Evolutionary conservation across 1,284 basidiomycete genomes (phyloP).

Genomic region (Phylloboletellus chloephorus): DNA sequence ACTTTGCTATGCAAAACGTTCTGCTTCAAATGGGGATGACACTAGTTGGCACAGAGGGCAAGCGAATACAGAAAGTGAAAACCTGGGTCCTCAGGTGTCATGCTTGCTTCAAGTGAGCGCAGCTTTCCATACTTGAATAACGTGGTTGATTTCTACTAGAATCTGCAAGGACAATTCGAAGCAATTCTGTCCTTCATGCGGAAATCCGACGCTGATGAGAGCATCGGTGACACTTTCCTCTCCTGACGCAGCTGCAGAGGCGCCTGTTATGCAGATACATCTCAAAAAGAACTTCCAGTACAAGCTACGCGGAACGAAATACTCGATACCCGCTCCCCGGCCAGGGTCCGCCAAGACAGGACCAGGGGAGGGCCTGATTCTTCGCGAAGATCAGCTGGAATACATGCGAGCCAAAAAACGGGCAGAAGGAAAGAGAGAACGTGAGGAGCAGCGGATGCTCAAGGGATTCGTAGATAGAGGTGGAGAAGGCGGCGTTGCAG

Average conservation of each 20-base stretch:
- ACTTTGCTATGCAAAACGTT: conserved; percentile 99
- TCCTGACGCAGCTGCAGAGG: conserved; percentile 50
- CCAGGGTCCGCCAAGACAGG: conserved; percentile 84
- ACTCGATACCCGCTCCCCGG: conserved; percentile 90
- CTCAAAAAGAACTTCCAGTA: conserved; percentile 95
- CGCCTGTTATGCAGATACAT: conserved; percentile 76
- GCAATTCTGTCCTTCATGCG: conserved; percentile 97
- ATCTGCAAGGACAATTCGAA: conserved; percentile 94
- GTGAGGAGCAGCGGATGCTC: conserved; percentile 74
- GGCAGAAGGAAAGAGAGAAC: conserved; percentile 64
- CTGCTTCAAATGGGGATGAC: conserved; percentile 92
- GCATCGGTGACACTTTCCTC: conserved; percentile 85
- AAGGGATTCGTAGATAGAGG: conserved; percentile 55
- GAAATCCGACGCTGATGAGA: conserved; percentile 87
- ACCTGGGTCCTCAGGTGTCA: conserved; percentile 97
- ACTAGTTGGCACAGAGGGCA: conserved; percentile 89
- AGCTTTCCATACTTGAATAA: not conserved
- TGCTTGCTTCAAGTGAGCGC: conserved; percentile 96
- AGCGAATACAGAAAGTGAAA: conserved; percentile 86
- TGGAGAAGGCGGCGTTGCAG: conserved; percentile 44
- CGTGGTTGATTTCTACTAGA: conserved; percentile 39
- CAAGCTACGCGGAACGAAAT: conserved; percentile 87
- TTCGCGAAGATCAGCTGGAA: conserved; percentile 87
- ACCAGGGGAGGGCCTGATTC: conserved; percentile 72
- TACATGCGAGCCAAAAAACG: conserved; percentile 78